A percentile compares a stretch with the other conserved stretches of the same genome.
Conservation (phyloP, 306 rosid species). For the Cucurbita moschata region DNA sequence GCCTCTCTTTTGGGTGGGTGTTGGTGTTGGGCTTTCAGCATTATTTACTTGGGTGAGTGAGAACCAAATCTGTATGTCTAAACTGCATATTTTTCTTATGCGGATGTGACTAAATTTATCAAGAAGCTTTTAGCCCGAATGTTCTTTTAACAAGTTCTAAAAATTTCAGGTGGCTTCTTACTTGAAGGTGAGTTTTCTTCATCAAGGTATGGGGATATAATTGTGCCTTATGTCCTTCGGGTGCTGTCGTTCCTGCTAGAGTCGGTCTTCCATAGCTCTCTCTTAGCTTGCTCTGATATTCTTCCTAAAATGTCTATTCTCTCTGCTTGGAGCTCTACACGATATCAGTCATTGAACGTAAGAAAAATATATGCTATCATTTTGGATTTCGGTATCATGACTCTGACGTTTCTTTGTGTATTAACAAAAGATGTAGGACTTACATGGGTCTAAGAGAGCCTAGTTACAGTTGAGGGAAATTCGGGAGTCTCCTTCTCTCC, state of each 20-base stretch:
- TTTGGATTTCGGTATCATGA: not conserved
- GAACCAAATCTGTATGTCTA: conserved; percentile 16
- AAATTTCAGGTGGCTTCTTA: conserved; percentile 55
- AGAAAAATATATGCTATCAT: not conserved
- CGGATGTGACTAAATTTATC: not conserved
- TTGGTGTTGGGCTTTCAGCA: conserved; percentile 92
- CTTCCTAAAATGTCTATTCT: not conserved
- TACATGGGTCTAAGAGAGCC: not conserved
- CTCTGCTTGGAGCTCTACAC: not conserved
- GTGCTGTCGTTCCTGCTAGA: not conserved
- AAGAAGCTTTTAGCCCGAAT: not conserved
- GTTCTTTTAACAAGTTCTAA: conserved; percentile 22
- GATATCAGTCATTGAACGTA: not conserved
- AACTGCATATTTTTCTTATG: not conserved
- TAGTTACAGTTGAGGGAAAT: not conserved
- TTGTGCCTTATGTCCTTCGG: not conserved
- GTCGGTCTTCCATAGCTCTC: not conserved
- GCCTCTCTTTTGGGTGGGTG: conserved; percentile 90
- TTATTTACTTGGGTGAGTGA: conserved; percentile 89
- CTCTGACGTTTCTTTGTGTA: not conserved
- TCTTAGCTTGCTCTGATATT: too few species aligned
- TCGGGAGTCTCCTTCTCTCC: not conserved
- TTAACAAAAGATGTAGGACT: not conserved
- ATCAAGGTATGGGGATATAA: conserved; percentile 16
- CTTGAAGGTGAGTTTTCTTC: conserved; percentile 60